Percentiles rank a stretch among this genome's conserved stretches.
Evolutionary conservation across 192 early-diverging fungal species (phyloP).

Genomic region (Rhizophagus prolifer): DNA sequence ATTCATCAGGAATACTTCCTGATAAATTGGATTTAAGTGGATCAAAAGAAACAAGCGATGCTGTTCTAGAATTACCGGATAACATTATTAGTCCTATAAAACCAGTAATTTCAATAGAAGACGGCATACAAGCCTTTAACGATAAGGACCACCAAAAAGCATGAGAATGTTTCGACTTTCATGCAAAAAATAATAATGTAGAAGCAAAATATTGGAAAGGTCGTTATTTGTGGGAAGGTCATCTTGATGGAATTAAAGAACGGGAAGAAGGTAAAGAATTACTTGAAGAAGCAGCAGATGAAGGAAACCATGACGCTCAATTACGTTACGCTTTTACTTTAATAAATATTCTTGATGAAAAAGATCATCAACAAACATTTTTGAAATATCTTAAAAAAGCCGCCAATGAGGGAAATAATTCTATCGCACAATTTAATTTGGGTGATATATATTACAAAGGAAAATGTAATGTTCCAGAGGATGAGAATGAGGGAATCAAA

Average conservation of each 20-base stretch:
- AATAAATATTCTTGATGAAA: neutral
- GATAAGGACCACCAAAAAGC: too few species aligned
- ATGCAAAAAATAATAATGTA: neutral
- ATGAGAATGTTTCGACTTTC: neutral
- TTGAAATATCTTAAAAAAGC: neutral
- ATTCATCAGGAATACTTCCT: too few species aligned
- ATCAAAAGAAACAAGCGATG: neutral
- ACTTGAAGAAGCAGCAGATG: neutral
- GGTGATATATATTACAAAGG: too few species aligned
- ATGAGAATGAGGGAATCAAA: too few species aligned
- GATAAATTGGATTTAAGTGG: too few species aligned
- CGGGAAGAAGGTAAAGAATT: neutral
- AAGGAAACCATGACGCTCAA: neutral
- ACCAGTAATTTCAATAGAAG: too few species aligned
- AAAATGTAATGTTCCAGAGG: too few species aligned
- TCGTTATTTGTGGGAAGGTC: neutral
- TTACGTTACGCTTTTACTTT: neutral
- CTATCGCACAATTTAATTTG: too few species aligned
- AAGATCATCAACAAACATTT: neutral
- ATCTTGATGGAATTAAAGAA: neutral
- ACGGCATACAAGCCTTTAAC: too few species aligned
- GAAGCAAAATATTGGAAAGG: conserved; percentile 4
- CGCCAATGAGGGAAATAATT: neutral
- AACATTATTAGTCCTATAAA: too few species aligned
- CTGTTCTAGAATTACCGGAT: too few species aligned